Evolutionary conservation across 768 basidiomycete genomes (phyloP).

Genomic region (Leccinum barrowsii): DNA sequence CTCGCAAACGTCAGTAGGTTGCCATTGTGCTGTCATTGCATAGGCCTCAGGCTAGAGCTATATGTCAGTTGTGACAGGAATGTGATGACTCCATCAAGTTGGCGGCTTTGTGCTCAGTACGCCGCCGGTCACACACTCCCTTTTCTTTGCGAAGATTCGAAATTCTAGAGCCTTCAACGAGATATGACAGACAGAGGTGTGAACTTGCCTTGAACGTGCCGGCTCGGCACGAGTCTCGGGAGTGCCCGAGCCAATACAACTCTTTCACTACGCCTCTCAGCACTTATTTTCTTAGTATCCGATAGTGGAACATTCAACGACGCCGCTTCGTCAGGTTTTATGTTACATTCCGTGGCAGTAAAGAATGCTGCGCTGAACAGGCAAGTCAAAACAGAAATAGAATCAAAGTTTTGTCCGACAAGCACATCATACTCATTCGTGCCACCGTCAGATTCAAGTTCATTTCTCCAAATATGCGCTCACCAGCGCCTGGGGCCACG

Average conservation of each 20-base stretch:
- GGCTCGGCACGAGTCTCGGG: background rate
- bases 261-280: too few relatives aligned
- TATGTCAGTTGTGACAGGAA: conserved; percentile 10
- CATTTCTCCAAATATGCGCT: background rate
- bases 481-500: background rate
- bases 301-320: conserved; percentile 3
- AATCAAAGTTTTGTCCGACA: background rate
- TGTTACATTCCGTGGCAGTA: conserved; percentile 37
- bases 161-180: background rate
- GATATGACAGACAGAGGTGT: too few relatives aligned
- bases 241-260: background rate
- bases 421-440: conserved; percentile 4
- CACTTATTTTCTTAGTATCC: too few relatives aligned
- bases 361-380: conserved; percentile 39
- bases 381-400: conserved; percentile 21
- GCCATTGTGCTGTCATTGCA: too few relatives aligned
- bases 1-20: too few relatives aligned
- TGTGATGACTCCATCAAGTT: background rate
- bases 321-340: conserved; percentile 27
- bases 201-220: background rate
- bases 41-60: too few relatives aligned
- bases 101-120: background rate
- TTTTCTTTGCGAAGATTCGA: background rate
- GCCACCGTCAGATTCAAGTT: conserved; percentile 19
- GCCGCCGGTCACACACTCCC: background rate